Evolutionary conservation across 2,329 filamentous ascomycete species (phyloP).

Genomic region (Aspergillus melleus): DNA sequence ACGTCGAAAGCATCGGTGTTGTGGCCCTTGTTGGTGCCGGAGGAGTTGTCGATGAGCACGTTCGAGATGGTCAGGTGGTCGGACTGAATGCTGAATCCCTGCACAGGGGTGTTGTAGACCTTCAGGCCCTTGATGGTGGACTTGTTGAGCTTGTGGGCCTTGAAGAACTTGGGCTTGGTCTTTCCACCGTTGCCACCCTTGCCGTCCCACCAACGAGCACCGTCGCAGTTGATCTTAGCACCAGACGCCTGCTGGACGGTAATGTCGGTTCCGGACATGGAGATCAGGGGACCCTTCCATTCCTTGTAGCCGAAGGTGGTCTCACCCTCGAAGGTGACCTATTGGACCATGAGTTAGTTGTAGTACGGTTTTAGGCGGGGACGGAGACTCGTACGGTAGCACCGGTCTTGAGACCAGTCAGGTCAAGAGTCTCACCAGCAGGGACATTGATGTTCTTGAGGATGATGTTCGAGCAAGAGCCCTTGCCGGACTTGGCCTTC

Average conservation of each 20-base stretch:
- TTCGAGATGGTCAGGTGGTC: constrained; percentile 53
- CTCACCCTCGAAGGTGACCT: constrained; percentile 63
- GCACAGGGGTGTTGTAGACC: constrained; percentile 37
- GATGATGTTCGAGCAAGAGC: constrained; percentile 39
- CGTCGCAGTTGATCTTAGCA: constrained; percentile 57
- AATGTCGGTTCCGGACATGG: constrained; percentile 59
- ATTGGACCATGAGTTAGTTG: too few relatives aligned
- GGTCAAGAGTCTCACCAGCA: constrained; percentile 37
- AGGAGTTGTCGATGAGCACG: constrained; percentile 60
- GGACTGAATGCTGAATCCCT: constrained; percentile 35
- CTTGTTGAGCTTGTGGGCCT: constrained; percentile 36
- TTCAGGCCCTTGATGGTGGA: constrained; percentile 33
- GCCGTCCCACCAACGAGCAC: constrained; percentile 62
- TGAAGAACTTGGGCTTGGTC: constrained; percentile 67
- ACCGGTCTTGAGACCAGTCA: constrained; percentile 33
- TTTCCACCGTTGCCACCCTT: constrained; percentile 61
- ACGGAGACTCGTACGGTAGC: constrained; percentile 26
- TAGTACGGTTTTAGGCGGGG: too few relatives aligned
- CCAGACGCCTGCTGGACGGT: constrained; percentile 48
- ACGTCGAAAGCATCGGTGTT: constrained; percentile 55
- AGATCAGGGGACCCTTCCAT: constrained; percentile 65
- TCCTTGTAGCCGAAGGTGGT: constrained; percentile 68
- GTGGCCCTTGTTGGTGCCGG: constrained; percentile 46
- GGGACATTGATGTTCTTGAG: constrained; percentile 39
- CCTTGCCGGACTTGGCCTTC: constrained; percentile 27